Evolutionary conservation across 169 alveolate species (phyloP).

Genomic region (Eimeria acervulina): DNA sequence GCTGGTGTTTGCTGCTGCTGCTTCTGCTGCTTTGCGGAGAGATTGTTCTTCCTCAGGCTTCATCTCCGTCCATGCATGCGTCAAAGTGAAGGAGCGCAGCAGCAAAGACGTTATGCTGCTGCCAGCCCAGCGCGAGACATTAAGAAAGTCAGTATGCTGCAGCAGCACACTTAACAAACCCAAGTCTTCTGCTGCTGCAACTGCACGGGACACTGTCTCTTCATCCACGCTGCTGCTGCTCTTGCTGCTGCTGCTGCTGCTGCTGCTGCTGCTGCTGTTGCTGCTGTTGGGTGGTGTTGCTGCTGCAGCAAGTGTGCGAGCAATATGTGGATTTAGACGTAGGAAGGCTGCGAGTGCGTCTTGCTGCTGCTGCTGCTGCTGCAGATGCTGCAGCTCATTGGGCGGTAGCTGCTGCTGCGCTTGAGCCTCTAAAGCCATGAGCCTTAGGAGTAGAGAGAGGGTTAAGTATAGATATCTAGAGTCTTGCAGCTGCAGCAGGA

Average conservation of each 20-base stretch:
- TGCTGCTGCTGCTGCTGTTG: conserved; percentile 38
- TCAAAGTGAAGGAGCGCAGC: conserved; percentile 46
- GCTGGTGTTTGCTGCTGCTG: too few relatives aligned
- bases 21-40: too few relatives aligned
- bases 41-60: not conserved
- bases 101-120: not conserved
- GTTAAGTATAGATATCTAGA: too few relatives aligned
- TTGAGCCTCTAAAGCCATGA: too few relatives aligned
- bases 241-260: conserved; percentile 68
- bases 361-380: too few relatives aligned
- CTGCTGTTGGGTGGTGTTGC: conserved; percentile 21
- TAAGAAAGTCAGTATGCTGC: conserved; percentile 3
- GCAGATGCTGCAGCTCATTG: too few relatives aligned
- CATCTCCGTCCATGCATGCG: conserved; percentile 11
- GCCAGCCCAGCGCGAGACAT: conserved; percentile 45
- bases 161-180: not conserved
- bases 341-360: too few relatives aligned
- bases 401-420: too few relatives aligned
- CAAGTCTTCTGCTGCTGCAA: conserved; percentile 10
- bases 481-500: too few relatives aligned
- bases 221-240: not conserved
- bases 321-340: too few relatives aligned
- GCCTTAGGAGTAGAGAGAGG: too few relatives aligned
- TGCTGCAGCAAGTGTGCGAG: too few relatives aligned
- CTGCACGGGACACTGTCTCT: not conserved